A percentile compares a stretch with the other conserved stretches of the same genome.
Evolutionary conservation across 768 basidiomycete species (phyloP).

Genomic region (Leccinum fibrillosum): DNA sequence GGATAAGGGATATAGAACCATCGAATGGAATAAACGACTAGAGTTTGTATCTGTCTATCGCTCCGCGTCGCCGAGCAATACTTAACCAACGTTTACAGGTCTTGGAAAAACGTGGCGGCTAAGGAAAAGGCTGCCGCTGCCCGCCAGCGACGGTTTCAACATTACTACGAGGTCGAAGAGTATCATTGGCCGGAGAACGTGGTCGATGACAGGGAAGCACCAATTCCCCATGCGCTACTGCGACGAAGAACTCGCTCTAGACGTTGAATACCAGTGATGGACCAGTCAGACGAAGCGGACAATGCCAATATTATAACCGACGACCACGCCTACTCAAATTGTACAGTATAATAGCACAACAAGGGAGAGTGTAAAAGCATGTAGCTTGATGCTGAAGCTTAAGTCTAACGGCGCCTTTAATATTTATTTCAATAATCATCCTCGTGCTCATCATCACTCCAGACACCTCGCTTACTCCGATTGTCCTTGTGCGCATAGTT

Average conservation of each 20-base stretch:
- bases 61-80: neutral
- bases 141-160: constrained; percentile 11
- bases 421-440: constrained; percentile 16
- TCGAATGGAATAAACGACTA: constrained; percentile 54
- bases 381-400: neutral
- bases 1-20: constrained; percentile 40
- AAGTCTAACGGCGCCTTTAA: neutral
- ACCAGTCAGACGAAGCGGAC: neutral
- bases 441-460: constrained; percentile 28
- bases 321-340: neutral
- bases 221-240: neutral
- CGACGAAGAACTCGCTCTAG: constrained; percentile 20
- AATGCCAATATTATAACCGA: neutral
- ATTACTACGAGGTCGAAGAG: constrained; percentile 10
- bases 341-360: neutral
- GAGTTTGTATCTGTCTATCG: constrained; percentile 39
- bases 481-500: constrained; percentile 23
- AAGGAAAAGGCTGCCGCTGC: constrained; percentile 14
- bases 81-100: constrained; percentile 8
- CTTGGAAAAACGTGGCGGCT: constrained; percentile 29
- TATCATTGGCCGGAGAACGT: constrained; percentile 7
- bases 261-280: constrained; percentile 3
- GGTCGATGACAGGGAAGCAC: constrained; percentile 1
- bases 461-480: constrained; percentile 15
- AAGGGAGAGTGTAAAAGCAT: neutral